Evolutionary conservation across 2,329 filamentous ascomycete genomes (phyloP), one percentile per base, ranked within the genome.

Genomic region (Talaromyces sp.): DNA sequence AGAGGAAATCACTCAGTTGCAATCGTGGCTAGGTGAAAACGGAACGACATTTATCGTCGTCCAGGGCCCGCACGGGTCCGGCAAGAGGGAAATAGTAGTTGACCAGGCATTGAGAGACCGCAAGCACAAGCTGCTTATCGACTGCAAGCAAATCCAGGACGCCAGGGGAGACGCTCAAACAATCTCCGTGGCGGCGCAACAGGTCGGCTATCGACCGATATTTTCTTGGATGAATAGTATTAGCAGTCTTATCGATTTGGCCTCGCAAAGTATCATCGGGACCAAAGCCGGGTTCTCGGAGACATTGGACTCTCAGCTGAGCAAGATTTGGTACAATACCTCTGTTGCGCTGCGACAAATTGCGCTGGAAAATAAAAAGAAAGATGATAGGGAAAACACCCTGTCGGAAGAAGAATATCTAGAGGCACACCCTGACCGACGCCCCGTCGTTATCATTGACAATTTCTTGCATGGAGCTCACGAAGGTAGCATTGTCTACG

Each of bases 141-240:
- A 99, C 76, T 98, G 94, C 80, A 96, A 96, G 73, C 89, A 90
- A 1, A 91, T 98, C 10, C 89, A 94, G 63, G 94, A 98, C 75
- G 92, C 94, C 1, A 87, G 90, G 60, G 93, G 95, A 5, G 95
- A 99, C 71, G 88, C 88, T 7, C 86, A 88, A 2, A 96, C 91
- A 0, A 96, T 99, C 69, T 86, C 86, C 63, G 87, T 89, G 47
- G 87, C 95, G 5, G 95, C 94, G 0, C 79, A 82, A 1, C 87
- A 93, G 65, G 93, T 98, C 56, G 94, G 95, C 8, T 98, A 97
- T 72, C 84, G 90, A 8, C 95, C 95, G 0, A 87, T 99, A 0
- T 99, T 99, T 74, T 96, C 91, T 0, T 98, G 93, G 91, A 90
- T 96, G 78, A 97, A 98, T 75, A 96, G 88, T 70, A 86, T 98